Evolutionary conservation across 768 basidiomycete species (phyloP).

Genomic region (Russula vinacea): DNA sequence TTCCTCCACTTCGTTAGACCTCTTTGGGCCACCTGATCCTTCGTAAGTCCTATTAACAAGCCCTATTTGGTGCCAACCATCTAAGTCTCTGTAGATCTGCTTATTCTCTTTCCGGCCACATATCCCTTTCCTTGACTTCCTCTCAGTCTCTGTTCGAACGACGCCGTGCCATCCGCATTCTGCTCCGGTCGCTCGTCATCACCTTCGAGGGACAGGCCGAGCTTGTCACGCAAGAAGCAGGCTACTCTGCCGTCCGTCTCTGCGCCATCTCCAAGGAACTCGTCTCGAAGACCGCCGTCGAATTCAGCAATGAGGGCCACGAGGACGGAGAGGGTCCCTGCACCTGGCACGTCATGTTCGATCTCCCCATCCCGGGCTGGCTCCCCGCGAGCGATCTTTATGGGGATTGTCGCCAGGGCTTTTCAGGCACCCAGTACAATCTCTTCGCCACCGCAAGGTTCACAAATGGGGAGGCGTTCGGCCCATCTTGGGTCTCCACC

Average conservation of each 20-base stretch:
- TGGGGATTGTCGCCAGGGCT: slow-evolving; percentile 43
- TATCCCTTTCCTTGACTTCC: slow-evolving; percentile 61
- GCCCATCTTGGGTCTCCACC: slow-evolving; percentile 46
- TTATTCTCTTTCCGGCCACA: slow-evolving; percentile 84
- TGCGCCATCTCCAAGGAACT: slow-evolving; percentile 66
- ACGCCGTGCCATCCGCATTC: slow-evolving; percentile 47
- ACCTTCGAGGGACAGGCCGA: slow-evolving; percentile 88
- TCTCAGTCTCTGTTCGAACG: slow-evolving; percentile 56
- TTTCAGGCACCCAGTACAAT: slow-evolving; percentile 58
- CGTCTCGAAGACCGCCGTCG: slow-evolving; percentile 48
- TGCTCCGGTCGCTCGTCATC: slow-evolving; percentile 67
- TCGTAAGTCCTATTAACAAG: slow-evolving; percentile 47
- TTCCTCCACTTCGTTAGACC: slow-evolving; percentile 52
- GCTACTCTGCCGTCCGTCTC: slow-evolving; percentile 68
- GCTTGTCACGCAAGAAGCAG: slow-evolving; percentile 55
- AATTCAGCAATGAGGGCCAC: slow-evolving; percentile 61
- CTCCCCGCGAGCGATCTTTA: slow-evolving; percentile 57
- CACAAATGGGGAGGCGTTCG: slow-evolving; percentile 39
- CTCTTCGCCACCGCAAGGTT: slow-evolving; percentile 67
- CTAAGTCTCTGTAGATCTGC: slow-evolving; percentile 53
- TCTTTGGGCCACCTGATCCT: slow-evolving; percentile 66
- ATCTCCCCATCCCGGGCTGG: slow-evolving; percentile 88
- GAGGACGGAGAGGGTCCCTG: slow-evolving; percentile 55
- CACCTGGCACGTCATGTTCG: slow-evolving; percentile 76
- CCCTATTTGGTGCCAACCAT: neutral